These are phyloP conservation scores for Colletotrichum cordylinicola DNA, from an alignment of 2,329 filamentous ascomycete genomes.

Conservation along the genomic window DNA sequence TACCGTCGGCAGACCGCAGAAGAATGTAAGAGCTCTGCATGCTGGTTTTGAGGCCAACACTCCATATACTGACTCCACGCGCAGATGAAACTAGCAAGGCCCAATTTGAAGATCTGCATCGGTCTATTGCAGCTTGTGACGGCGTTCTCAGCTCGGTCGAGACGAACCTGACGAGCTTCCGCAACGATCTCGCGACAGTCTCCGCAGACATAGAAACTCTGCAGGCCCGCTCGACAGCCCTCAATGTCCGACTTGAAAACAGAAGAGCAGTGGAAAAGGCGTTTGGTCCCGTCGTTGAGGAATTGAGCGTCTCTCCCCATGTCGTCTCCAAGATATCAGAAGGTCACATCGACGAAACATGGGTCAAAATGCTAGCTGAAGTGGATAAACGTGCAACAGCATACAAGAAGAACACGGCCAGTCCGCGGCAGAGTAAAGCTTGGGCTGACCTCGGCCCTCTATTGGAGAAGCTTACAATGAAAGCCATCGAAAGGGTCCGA, in stretches of 20 bases:
- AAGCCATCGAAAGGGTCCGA: constrained; percentile 86
- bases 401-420: constrained; percentile 71
- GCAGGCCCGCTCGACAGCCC: constrained; percentile 81
- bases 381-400: constrained; percentile 78
- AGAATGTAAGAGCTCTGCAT: constrained; percentile 66
- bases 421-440: constrained; percentile 72
- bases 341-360: constrained; percentile 87
- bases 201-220: constrained; percentile 95
- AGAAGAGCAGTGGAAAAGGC: constrained; percentile 88
- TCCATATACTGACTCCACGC: background rate
- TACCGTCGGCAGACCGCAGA: constrained; percentile 64
- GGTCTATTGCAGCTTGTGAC: constrained; percentile 88
- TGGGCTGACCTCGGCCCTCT: constrained; percentile 85
- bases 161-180: constrained; percentile 89
- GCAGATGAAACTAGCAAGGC: constrained; percentile 79
- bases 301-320: constrained; percentile 85
- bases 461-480: constrained; percentile 81
- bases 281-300: constrained; percentile 87
- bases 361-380: constrained; percentile 83
- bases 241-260: constrained; percentile 88
- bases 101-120: constrained; percentile 89
- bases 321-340: constrained; percentile 87
- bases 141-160: constrained; percentile 93
- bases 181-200: constrained; percentile 88
- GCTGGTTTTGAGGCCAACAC: background rate